Evolutionary conservation across 371 early-diverging fungal genomes (phyloP).

Genomic region (Lichtheimia ornata): DNA sequence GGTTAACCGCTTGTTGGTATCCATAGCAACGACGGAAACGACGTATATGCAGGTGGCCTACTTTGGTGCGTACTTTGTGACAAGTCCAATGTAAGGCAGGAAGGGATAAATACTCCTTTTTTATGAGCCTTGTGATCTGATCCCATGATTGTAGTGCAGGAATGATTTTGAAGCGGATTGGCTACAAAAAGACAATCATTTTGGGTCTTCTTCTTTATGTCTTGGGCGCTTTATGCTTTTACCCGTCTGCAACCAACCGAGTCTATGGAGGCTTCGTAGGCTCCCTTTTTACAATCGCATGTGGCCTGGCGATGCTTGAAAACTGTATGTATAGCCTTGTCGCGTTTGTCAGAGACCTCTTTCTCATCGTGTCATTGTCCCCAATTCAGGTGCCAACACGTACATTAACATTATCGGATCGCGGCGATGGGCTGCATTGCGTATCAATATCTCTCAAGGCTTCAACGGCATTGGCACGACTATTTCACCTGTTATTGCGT

Average conservation of each 20-base stretch:
- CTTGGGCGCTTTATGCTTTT: constrained; percentile 49
- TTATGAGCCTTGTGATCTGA: too few relatives aligned
- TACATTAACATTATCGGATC: constrained; percentile 48
- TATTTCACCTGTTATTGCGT: constrained; percentile 47
- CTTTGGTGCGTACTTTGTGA: constrained; percentile 51
- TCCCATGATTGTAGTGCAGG: constrained; percentile 31
- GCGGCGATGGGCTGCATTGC: constrained; percentile 35
- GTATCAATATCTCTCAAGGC: constrained; percentile 44
- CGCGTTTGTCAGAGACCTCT: background rate
- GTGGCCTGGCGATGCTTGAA: constrained; percentile 49
- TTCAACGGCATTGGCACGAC: constrained; percentile 49
- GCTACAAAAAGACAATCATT: constrained; percentile 45
- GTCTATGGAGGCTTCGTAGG: constrained; percentile 48
- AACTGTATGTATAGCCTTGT: constrained; percentile 26
- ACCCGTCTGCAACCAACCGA: constrained; percentile 36
- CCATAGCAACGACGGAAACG: constrained; percentile 42
- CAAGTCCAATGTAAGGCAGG: constrained; percentile 44
- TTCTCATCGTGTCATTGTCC: background rate
- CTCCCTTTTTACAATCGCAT: constrained; percentile 48
- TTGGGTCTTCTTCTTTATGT: constrained; percentile 45
- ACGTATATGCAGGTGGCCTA: constrained; percentile 54
- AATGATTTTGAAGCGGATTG: constrained; percentile 36
- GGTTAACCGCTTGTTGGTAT: too few relatives aligned
- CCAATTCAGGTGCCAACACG: constrained; percentile 37
- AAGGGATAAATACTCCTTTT: background rate